Conservation (phyloP, 169 alveolate species). For the Perkinsus chesapeaki region DNA sequence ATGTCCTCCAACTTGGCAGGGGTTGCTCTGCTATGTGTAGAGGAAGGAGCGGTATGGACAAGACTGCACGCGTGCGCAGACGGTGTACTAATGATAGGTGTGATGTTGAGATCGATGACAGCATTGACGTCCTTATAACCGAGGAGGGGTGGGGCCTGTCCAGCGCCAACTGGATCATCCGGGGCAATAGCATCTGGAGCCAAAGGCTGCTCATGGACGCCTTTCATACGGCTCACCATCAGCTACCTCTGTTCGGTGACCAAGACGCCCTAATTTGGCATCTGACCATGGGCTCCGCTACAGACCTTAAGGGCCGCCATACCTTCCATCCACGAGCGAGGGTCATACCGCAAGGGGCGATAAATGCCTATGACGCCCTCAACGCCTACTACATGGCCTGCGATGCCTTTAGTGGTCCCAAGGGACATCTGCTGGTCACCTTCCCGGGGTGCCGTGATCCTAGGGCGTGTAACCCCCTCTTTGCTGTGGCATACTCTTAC, state of each 20-base stretch:
- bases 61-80: neutral
- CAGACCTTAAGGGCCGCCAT: neutral
- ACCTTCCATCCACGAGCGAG: neutral
- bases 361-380: constrained; percentile 3
- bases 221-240: neutral
- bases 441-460: constrained; percentile 9
- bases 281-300: neutral
- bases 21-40: neutral
- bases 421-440: constrained; percentile 1
- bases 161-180: constrained; percentile 7
- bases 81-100: neutral
- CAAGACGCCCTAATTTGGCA: constrained; percentile 5
- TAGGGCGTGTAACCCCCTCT: neutral
- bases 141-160: constrained; percentile 15
- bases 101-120: neutral
- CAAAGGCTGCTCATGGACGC: neutral
- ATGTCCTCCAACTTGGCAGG: neutral
- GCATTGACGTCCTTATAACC: neutral
- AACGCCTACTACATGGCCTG: constrained; percentile 8
- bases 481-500: constrained; percentile 3
- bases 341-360: constrained; percentile 4
- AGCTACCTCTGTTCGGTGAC: constrained; percentile 10
- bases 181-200: neutral
- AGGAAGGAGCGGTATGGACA: neutral
- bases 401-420: neutral